Percentiles rank a stretch among this genome's conserved stretches.
These are phyloP conservation scores for Podila clonocystis DNA, from an alignment of 192 early-diverging fungal species.

Conservation along the genomic window DNA sequence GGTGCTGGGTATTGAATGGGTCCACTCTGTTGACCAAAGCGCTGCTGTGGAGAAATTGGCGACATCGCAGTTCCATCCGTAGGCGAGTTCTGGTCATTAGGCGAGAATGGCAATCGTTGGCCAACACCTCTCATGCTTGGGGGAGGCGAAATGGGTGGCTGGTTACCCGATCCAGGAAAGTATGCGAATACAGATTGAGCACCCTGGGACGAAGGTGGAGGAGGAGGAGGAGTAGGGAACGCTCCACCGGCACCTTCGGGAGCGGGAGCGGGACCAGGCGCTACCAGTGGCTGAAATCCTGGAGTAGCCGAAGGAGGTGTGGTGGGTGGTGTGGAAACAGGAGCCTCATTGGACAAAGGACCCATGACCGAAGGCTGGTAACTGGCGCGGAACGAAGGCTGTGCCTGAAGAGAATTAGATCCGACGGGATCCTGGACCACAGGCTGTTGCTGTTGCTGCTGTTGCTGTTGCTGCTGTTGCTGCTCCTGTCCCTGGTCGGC, in stretches of 20 bases:
- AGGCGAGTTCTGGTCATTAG: not conserved
- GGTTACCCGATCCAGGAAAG: slow-evolving; percentile 39
- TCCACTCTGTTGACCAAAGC: slow-evolving; percentile 8
- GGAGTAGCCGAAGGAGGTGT: not conserved
- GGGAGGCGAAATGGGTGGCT: slow-evolving; percentile 45
- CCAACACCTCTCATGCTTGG: slow-evolving; percentile 18
- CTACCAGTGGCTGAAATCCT: slow-evolving; percentile 18
- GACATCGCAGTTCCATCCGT: not conserved
- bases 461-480: not conserved
- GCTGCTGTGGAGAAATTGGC: not conserved
- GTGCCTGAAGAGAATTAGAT: slow-evolving; percentile 16
- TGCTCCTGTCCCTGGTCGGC: not conserved
- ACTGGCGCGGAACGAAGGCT: slow-evolving; percentile 36
- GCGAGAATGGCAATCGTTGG: slow-evolving; percentile 1
- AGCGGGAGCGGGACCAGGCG: not conserved
- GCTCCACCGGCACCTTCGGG: not conserved
- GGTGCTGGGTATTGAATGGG: not conserved
- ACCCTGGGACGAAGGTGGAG: slow-evolving; percentile 1
- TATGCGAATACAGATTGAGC: slow-evolving; percentile 24
- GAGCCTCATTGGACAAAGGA: not conserved
- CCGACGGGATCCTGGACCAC: not conserved
- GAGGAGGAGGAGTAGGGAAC: slow-evolving; percentile 37
- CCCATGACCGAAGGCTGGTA: slow-evolving; percentile 20
- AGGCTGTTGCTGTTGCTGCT: not conserved
- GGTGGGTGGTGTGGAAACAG: not conserved